A percentile compares a stretch with the other conserved stretches of the same genome.
Conservation (phyloP, 2,329 filamentous ascomycete species). For the Fusarium sp. region DNA sequence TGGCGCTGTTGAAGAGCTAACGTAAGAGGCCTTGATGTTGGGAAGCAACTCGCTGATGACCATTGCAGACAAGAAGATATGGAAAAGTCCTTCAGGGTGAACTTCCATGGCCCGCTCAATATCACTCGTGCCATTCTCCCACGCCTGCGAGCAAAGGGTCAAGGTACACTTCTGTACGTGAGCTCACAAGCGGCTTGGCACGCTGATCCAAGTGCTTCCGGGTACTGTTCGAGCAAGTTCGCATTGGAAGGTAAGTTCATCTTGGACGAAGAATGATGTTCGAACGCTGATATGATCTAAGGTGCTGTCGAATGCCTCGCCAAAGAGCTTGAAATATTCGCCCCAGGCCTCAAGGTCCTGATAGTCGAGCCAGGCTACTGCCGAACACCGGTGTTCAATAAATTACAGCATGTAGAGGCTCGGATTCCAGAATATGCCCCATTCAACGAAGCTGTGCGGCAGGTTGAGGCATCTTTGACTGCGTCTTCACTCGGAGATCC, state of each 20-base stretch:
- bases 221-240: constrained; percentile 49
- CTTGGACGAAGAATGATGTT: neutral
- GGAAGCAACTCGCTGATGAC: neutral
- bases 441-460: constrained; percentile 45
- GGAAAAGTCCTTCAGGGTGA: constrained; percentile 47
- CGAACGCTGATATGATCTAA: neutral
- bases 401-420: constrained; percentile 45
- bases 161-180: constrained; percentile 50
- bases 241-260: constrained; percentile 45
- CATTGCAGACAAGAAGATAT: constrained; percentile 39
- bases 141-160: constrained; percentile 43
- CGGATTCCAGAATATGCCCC: constrained; percentile 43
- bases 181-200: constrained; percentile 51
- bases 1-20: constrained; percentile 42
- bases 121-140: constrained; percentile 51
- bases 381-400: constrained; percentile 54
- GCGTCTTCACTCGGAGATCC: constrained; percentile 62
- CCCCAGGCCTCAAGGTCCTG: constrained; percentile 48
- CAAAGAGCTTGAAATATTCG: constrained; percentile 40
- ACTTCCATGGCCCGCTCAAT: constrained; percentile 53
- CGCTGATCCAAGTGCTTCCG: constrained; percentile 44
- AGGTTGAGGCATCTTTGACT: constrained; percentile 30
- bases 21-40: constrained; percentile 2
- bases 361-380: constrained; percentile 56
- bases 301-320: constrained; percentile 42